Conservation (phyloP, 1,139 yeast species). For the Blastobotrys raffinosifermentans region DNA sequence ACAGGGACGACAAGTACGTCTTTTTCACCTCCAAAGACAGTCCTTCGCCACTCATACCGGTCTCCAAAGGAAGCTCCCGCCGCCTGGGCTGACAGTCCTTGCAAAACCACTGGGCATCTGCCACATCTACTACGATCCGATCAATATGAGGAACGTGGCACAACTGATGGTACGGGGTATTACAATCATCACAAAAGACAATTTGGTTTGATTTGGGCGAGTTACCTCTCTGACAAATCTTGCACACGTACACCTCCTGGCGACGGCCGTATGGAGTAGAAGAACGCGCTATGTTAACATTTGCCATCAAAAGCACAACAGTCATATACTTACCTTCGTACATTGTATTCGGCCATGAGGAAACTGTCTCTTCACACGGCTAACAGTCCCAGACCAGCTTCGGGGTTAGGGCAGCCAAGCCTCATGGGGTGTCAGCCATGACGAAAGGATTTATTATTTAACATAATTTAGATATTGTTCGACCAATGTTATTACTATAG, state of each 20-base stretch:
- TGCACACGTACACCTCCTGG: slow-evolving; percentile 35
- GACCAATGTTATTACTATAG: too few relatives aligned
- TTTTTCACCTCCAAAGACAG: slow-evolving; percentile 36
- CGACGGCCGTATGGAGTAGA: slow-evolving; percentile 13
- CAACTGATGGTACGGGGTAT: slow-evolving; percentile 39
- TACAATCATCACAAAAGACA: slow-evolving; percentile 41
- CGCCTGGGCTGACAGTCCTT: slow-evolving; percentile 35
- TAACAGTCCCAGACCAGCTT: too few relatives aligned
- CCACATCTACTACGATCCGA: slow-evolving; percentile 38
- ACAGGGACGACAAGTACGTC: slow-evolving; percentile 36
- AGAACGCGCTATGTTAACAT: slow-evolving; percentile 4
- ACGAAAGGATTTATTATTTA: too few relatives aligned
- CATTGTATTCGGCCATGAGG: too few relatives aligned
- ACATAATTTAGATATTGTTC: too few relatives aligned
- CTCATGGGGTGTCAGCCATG: too few relatives aligned
- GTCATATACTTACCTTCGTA: slow-evolving; percentile 1
- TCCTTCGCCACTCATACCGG: slow-evolving; percentile 35
- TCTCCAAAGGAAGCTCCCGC: slow-evolving; percentile 35
- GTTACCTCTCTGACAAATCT: slow-evolving; percentile 37
- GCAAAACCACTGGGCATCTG: slow-evolving; percentile 42
- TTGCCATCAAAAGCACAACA: not conserved
- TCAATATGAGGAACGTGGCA: slow-evolving; percentile 41
- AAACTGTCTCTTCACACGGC: too few relatives aligned
- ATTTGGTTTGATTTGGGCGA: slow-evolving; percentile 37
- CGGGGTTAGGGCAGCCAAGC: too few relatives aligned